These are phyloP conservation scores for Coriolopsis trogii DNA, from an alignment of 1,284 basidiomycete genomes.

Conservation along the genomic window DNA sequence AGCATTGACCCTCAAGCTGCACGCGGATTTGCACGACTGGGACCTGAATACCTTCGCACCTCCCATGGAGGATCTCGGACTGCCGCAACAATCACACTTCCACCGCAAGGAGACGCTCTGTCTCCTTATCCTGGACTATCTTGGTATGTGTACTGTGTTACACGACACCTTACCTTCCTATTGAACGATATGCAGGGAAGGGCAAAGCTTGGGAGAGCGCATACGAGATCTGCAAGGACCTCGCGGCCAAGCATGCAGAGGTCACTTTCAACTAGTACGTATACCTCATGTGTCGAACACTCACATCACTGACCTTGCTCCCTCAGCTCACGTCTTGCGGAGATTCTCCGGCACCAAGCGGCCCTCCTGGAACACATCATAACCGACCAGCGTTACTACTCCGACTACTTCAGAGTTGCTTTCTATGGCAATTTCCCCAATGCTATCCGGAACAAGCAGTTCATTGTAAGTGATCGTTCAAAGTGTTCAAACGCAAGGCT, in stretches of 20 bases:
- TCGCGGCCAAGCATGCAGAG: conserved; percentile 82
- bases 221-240: conserved; percentile 90
- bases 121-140: conserved; percentile 84
- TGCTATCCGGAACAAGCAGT: conserved; percentile 84
- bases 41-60: conserved; percentile 77
- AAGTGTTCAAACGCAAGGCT: neutral
- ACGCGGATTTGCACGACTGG: conserved; percentile 95
- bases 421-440: conserved; percentile 92
- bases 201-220: conserved; percentile 97
- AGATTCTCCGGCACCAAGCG: conserved; percentile 86
- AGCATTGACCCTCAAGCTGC: conserved; percentile 88
- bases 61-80: conserved; percentile 83
- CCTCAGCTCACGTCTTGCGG: conserved; percentile 75
- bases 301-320: conserved; percentile 15
- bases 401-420: conserved; percentile 92
- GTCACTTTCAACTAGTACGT: conserved; percentile 90
- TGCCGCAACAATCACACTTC: conserved; percentile 94
- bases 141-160: conserved; percentile 52
- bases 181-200: conserved; percentile 59
- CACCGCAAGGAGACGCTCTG: conserved; percentile 92
- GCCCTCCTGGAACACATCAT: conserved; percentile 84
- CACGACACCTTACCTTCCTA: neutral
- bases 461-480: conserved; percentile 60
- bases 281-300: neutral
- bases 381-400: conserved; percentile 80